Base-by-base conservation (phyloP, 768 basidiomycete genomes). In the Royoungia palumana region DNA sequence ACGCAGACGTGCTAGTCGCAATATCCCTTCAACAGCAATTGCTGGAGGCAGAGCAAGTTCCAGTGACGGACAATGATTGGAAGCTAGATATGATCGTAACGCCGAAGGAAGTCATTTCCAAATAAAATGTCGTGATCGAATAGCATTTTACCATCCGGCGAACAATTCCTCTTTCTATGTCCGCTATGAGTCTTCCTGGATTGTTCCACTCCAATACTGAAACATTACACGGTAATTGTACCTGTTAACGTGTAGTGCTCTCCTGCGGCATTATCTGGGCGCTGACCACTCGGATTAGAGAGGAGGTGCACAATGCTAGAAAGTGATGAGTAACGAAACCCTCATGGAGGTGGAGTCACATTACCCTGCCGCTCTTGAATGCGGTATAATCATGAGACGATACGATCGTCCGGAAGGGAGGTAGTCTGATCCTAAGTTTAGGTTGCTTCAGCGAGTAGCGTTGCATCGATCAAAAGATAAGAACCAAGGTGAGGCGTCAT, bases 401-500 rank as follows among this genome's bases (percentile, higher is more conserved):
- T 72, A 71, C 41, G 75, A 72, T 57, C 70, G 64, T 32, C 70
- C 67, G 24, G 66, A 59, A 46, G 79, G 78, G 30, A 80, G 65
- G 58, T 78, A 72, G 24, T 65, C 50, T 19, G 59, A 55, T 41
- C 67, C 70, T 73, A 41, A 35, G 25, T 35, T 41, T 36, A 24
- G 36, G 24, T 47, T 20, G 34, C 44, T 16, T 57, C 43, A 55
- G 42, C 36, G 43, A 35, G 35, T 47, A 41, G 32, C 41, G 35
- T 32, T 32, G 6, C 12, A 48, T 44, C 35, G 37, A 50, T 49
- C 35, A 39, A 58, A 35, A 30, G 45, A 54, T 38, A 60, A 47
- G 49, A 60, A 83, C 87, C 80, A 55, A 87, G 75, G 49, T 78
- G 78, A 37, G 87, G 87, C 34, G 80, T 70, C 76, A 90, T 77